phyloP scores from a whole-genome alignment of 306 rosid species.

The Malus sieversii region DNA sequence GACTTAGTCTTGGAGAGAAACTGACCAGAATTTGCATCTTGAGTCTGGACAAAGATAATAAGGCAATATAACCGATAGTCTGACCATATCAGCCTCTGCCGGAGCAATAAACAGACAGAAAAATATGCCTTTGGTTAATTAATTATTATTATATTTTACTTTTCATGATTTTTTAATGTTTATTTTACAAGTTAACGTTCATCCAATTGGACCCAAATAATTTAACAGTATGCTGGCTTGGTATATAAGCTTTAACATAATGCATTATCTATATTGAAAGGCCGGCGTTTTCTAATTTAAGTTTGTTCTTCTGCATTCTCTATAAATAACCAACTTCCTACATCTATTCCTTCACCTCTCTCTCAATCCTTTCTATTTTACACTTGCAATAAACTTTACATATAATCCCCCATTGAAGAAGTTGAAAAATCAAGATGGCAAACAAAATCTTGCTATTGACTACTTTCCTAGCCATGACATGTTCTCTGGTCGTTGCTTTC shows the following conservation, averaged over 20 bases:
- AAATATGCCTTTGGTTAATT: background rate
- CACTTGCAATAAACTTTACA: background rate
- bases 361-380: background rate
- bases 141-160: background rate
- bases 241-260: background rate
- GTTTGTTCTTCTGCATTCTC: background rate
- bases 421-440: background rate
- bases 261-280: background rate
- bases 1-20: background rate
- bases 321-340: background rate
- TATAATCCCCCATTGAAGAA: background rate
- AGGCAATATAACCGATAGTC: background rate
- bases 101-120: background rate
- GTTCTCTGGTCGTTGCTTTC: conserved; percentile 12
- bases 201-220: background rate
- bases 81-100: conserved; percentile 5
- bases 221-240: background rate
- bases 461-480: conserved; percentile 9
- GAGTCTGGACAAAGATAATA: background rate
- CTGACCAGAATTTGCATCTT: background rate
- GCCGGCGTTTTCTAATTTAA: background rate
- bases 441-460: background rate
- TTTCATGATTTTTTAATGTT: background rate
- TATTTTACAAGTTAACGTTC: background rate
- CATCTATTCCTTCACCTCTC: background rate